A percentile compares a stretch with the other conserved stretches of the same genome.
These are phyloP conservation scores for Batrachochytrium dendrobatidis DNA, from an alignment of 371 early-diverging fungal species.

Conservation along the genomic window DNA sequence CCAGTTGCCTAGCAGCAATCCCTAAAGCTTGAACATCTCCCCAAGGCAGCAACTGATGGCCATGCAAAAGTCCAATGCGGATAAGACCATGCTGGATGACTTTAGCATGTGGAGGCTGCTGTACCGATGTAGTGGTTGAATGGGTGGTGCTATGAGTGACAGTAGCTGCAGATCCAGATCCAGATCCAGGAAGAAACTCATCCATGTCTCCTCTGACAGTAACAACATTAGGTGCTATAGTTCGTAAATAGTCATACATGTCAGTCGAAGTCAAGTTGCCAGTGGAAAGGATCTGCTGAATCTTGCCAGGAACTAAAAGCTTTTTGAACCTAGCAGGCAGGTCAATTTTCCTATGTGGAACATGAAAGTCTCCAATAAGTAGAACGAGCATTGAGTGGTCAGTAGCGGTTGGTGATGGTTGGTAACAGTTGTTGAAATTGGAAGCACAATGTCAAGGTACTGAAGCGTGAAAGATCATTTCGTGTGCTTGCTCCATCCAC, in stretches of 20 bases:
- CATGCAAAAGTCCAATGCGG: conserved; percentile 79
- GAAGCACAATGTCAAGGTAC: no score
- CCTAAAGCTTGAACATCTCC: conserved; percentile 76
- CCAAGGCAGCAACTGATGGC: conserved; percentile 85
- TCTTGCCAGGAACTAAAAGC: conserved; percentile 73
- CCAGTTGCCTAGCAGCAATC: conserved; percentile 65
- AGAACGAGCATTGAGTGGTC: conserved; percentile 56
- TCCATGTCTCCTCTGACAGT: conserved; percentile 84
- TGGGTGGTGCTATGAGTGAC: background rate
- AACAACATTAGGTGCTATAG: conserved; percentile 71
- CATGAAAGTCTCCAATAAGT: conserved; percentile 89
- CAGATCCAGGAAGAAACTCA: conserved; percentile 31
- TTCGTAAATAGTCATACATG: conserved; percentile 76
- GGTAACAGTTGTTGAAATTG: no score
- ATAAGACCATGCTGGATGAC: conserved; percentile 66
- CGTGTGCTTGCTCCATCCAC: no score
- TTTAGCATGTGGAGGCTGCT: conserved; percentile 27
- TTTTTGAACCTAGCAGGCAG: conserved; percentile 86
- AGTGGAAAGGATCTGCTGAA: conserved; percentile 88
- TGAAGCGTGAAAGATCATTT: no score
- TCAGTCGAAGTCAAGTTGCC: conserved; percentile 81
- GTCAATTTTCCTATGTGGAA: conserved; percentile 82
- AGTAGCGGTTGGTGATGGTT: background rate
- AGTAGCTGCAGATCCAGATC: background rate
- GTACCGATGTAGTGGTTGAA: background rate